phyloP scores from a whole-genome alignment of 73 alveolate genomes.

The Blepharisma japonicum region DNA sequence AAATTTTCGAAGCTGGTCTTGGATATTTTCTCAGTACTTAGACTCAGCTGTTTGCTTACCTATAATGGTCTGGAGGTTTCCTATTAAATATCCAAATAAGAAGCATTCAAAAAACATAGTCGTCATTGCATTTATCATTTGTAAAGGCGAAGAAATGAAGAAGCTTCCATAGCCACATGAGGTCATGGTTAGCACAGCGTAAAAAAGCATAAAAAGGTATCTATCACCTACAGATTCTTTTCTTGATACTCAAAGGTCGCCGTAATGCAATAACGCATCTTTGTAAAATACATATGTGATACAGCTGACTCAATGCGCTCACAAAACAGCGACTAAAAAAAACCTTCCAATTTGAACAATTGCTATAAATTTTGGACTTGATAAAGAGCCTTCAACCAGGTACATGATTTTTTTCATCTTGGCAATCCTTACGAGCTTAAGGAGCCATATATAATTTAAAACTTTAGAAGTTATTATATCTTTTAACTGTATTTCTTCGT shows the following conservation, averaged over 20 bases:
- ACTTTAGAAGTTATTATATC: background rate
- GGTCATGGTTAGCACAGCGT: slow-evolving; percentile 57
- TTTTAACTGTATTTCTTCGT: too few species aligned
- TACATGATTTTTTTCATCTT: background rate
- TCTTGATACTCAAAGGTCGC: slow-evolving; percentile 18
- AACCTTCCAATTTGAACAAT: background rate
- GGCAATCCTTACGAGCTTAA: background rate
- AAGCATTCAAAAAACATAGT: slow-evolving; percentile 41
- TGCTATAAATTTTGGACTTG: background rate
- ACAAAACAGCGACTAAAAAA: background rate
- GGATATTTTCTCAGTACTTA: background rate
- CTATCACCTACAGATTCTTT: slow-evolving; percentile 1
- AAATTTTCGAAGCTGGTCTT: slow-evolving; percentile 40
- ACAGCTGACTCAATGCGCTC: background rate
- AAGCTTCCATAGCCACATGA: slow-evolving; percentile 68
- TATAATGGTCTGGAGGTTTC: slow-evolving; percentile 34
- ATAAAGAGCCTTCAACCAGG: background rate
- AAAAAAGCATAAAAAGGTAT: slow-evolving; percentile 40
- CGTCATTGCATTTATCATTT: slow-evolving; percentile 35
- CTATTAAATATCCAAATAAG: slow-evolving; percentile 46
- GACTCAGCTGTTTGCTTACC: slow-evolving; percentile 7
- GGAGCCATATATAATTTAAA: background rate
- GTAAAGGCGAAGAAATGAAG: slow-evolving; percentile 25
- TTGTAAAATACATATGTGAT: background rate
- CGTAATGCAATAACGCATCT: background rate